These are phyloP conservation scores for Tephrocybe sp. DNA, from an alignment of 768 basidiomycete species.

Conservation along the genomic window DNA sequence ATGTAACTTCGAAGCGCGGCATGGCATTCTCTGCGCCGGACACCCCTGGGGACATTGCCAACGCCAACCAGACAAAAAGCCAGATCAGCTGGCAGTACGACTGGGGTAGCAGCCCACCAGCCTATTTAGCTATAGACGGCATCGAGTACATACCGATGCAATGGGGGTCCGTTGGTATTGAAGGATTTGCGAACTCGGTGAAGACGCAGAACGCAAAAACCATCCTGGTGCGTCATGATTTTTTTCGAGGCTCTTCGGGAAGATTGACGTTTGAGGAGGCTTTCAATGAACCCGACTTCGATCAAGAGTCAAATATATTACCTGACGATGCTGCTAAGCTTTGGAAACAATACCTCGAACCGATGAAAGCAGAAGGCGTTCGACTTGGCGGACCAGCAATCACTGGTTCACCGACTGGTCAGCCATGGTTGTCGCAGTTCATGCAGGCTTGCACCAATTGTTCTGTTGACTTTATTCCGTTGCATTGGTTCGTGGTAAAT, in stretches of 20 bases:
- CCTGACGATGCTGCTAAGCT: conserved; percentile 46
- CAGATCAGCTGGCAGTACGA: conserved; percentile 52
- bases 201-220: conserved; percentile 46
- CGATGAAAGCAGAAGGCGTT: conserved; percentile 48
- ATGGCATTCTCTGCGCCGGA: conserved; percentile 41
- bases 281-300: conserved; percentile 57
- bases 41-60: conserved; percentile 40
- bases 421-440: conserved; percentile 55
- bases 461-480: conserved; percentile 48
- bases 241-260: conserved; percentile 18
- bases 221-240: conserved; percentile 39
- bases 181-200: conserved; percentile 37
- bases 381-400: conserved; percentile 60
- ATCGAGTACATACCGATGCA: conserved; percentile 55
- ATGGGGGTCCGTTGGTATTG: conserved; percentile 44
- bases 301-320: conserved; percentile 44
- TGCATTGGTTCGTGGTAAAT: conserved; percentile 39
- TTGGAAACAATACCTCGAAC: conserved; percentile 60
- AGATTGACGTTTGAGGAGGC: conserved; percentile 42
- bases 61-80: conserved; percentile 45
- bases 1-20: conserved; percentile 47
- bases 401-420: conserved; percentile 49
- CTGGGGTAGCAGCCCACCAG: conserved; percentile 49
- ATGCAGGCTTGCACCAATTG: conserved; percentile 51
- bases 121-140: conserved; percentile 40